These are phyloP conservation scores for Penicillium vulpinum DNA, from an alignment of 2,329 filamentous ascomycete species.

Conservation along the genomic window DNA sequence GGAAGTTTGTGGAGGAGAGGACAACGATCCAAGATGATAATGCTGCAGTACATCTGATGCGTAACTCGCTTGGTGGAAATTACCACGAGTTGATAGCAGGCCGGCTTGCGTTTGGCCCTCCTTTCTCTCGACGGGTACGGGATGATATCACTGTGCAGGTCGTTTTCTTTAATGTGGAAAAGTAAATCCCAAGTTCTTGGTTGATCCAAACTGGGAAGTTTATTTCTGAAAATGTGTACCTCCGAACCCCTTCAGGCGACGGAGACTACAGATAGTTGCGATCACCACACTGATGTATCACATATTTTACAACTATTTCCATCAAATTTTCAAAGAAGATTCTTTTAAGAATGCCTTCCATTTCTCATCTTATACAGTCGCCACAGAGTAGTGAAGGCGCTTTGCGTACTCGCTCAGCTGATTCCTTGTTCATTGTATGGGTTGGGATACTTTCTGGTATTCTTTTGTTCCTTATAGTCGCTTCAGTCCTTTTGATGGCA, in stretches of 20 bases:
- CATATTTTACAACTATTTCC: neutral
- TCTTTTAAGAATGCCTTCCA: neutral
- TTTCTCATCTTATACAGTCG: neutral
- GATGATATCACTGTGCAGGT: constrained; percentile 57
- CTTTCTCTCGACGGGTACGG: constrained; percentile 40
- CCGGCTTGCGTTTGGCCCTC: constrained; percentile 28
- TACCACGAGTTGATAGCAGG: constrained; percentile 36
- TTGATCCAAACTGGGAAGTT: neutral
- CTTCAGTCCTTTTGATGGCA: too few relatives aligned
- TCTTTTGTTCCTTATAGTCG: too few relatives aligned
- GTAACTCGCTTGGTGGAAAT: constrained; percentile 56
- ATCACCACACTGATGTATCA: neutral
- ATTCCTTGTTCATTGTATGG: too few relatives aligned
- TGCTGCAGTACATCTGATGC: constrained; percentile 53
- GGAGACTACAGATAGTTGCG: neutral
- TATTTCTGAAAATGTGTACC: neutral
- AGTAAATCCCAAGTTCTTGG: neutral
- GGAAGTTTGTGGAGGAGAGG: constrained; percentile 43
- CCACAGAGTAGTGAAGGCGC: neutral
- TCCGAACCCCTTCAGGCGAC: neutral
- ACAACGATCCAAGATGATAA: constrained; percentile 56
- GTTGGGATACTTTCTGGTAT: accelerated
- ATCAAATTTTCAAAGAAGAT: neutral
- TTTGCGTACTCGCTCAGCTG: neutral
- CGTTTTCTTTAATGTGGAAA: constrained; percentile 32